These are phyloP conservation scores for Amanita fuliginea DNA, from an alignment of 768 basidiomycete species.

Conservation along the genomic window DNA sequence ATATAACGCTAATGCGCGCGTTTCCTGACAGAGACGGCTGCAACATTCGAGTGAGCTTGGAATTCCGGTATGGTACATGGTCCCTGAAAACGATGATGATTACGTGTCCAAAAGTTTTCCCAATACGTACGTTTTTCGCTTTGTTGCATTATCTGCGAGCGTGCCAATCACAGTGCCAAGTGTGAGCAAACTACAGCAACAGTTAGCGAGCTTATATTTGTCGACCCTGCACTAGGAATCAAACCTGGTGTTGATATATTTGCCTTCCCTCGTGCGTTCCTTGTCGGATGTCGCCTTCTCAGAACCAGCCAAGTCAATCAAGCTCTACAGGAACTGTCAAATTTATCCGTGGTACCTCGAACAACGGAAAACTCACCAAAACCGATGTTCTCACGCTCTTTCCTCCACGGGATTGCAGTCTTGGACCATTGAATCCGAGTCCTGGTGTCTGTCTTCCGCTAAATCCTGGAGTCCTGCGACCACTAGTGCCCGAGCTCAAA, in stretches of 20 bases:
- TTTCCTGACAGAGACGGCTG: slow-evolving; percentile 94
- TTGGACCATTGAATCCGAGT: slow-evolving; percentile 32
- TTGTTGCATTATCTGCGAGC: slow-evolving; percentile 77
- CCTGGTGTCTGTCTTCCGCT: slow-evolving; percentile 32
- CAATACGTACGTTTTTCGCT: slow-evolving; percentile 49
- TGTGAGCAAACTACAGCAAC: slow-evolving; percentile 59
- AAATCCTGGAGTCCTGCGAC: slow-evolving; percentile 35
- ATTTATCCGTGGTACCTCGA: not conserved
- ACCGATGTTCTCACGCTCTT: slow-evolving; percentile 71
- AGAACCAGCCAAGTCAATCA: slow-evolving; percentile 94
- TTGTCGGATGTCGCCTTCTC: slow-evolving; percentile 95
- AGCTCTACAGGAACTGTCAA: slow-evolving; percentile 39
- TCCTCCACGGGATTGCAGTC: slow-evolving; percentile 69
- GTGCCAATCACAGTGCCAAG: slow-evolving; percentile 90
- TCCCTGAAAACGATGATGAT: slow-evolving; percentile 31
- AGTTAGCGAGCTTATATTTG: slow-evolving; percentile 2
- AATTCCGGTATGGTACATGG: slow-evolving; percentile 92
- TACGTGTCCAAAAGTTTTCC: not conserved
- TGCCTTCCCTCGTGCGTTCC: slow-evolving; percentile 91
- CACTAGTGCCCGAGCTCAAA: slow-evolving; percentile 4
- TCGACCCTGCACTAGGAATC: slow-evolving; percentile 4
- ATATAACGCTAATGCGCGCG: slow-evolving; percentile 92
- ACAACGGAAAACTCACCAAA: slow-evolving; percentile 33
- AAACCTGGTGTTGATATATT: slow-evolving; percentile 89
- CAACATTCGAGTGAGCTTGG: slow-evolving; percentile 87